Conservation (phyloP, 306 rosid species). For the Biancaea sappan region DNA sequence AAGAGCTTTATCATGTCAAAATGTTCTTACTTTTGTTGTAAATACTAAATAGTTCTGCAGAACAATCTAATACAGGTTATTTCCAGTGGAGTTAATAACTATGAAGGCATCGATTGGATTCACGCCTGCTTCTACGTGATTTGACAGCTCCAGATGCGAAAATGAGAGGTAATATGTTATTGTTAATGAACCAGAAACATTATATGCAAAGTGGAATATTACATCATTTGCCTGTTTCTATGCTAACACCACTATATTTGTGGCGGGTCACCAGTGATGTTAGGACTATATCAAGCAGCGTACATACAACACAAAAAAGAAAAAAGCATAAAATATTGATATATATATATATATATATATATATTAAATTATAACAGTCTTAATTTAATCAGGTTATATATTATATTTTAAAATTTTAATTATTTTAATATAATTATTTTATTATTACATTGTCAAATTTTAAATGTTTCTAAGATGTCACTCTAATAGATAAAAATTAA, state of each 20-base stretch:
- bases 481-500: too few species aligned
- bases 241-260: slow-evolving; percentile 39
- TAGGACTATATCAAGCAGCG: slow-evolving; percentile 4
- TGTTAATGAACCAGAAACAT: slow-evolving; percentile 32
- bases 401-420: too few species aligned
- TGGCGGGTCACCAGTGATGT: slow-evolving; percentile 41
- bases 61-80: slow-evolving; percentile 26
- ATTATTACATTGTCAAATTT: too few species aligned
- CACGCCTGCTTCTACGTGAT: slow-evolving; percentile 28
- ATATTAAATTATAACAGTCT: too few species aligned
- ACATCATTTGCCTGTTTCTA: slow-evolving; percentile 50
- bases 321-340: too few species aligned
- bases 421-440: too few species aligned
- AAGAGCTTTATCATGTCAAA: neutral
- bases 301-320: neutral
- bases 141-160: slow-evolving; percentile 29
- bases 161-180: neutral
- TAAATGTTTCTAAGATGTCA: too few species aligned
- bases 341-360: too few species aligned
- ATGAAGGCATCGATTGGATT: slow-evolving; percentile 24
- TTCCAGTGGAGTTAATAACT: slow-evolving; percentile 26
- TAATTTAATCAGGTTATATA: too few species aligned
- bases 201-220: slow-evolving; percentile 46
- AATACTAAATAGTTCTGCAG: neutral
- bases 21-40: neutral